Conservation (phyloP, 805 yeast species). For the Wickerhamomyces subpelliculosus region DNA sequence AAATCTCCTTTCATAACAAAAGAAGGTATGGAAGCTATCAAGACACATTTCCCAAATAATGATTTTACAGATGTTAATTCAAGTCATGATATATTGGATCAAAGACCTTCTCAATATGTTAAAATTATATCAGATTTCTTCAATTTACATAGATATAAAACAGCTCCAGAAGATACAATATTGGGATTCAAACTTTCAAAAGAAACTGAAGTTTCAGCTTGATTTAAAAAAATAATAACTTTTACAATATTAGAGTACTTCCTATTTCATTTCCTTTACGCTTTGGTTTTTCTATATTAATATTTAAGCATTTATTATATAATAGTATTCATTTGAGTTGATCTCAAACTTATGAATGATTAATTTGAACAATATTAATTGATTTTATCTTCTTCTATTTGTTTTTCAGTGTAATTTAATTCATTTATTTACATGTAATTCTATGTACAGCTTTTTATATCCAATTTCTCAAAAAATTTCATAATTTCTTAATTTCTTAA, state of each 20-base stretch:
- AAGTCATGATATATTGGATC: constrained; percentile 33
- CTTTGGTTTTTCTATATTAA: too few species aligned
- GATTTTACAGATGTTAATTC: constrained; percentile 19
- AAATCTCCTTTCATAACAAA: constrained; percentile 19
- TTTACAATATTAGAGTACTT: too few species aligned
- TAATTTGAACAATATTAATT: too few species aligned
- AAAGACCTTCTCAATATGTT: constrained; percentile 29
- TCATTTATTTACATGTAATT: neutral
- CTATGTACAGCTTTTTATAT: neutral
- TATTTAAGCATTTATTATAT: too few species aligned
- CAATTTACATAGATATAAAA: constrained; percentile 16
- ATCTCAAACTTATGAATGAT: neutral
- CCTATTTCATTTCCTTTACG: too few species aligned
- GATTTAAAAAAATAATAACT: too few species aligned
- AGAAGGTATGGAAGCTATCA: constrained; percentile 14
- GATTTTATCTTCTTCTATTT: too few species aligned
- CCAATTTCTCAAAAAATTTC: too few species aligned
- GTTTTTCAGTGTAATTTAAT: too few species aligned
- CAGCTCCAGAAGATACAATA: constrained; percentile 8
- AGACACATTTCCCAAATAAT: constrained; percentile 21
- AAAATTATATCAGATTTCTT: constrained; percentile 22
- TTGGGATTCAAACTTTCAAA: constrained; percentile 2
- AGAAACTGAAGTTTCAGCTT: constrained; percentile 2
- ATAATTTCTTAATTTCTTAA: constrained; percentile 29
- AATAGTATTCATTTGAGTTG: neutral